phyloP scores from a whole-genome alignment of 2,329 filamentous ascomycete species.

The Venturia oleaginea region DNA sequence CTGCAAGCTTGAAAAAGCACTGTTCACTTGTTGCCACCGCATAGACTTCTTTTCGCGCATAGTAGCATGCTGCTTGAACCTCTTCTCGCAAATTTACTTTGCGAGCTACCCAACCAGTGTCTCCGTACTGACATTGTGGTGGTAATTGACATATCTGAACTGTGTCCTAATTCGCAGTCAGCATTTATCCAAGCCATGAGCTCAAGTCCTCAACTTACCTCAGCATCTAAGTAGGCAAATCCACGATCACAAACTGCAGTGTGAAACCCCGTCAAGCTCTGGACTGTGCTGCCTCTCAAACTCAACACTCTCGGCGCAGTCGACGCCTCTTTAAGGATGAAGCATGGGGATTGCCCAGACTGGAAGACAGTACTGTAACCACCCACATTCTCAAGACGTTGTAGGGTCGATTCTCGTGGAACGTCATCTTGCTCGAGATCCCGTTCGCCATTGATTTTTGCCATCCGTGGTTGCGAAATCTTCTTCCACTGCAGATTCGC shows the following conservation, averaged over 20 bases:
- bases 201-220: constrained; percentile 25
- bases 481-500: constrained; percentile 67
- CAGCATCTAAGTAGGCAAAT: constrained; percentile 69
- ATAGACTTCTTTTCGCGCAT: constrained; percentile 65
- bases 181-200: constrained; percentile 17
- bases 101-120: constrained; percentile 65
- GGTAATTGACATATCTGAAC: constrained; percentile 64
- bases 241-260: constrained; percentile 69
- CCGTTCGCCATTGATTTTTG: constrained; percentile 44
- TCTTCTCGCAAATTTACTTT: constrained; percentile 64
- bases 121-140: constrained; percentile 55
- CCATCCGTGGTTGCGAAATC: constrained; percentile 57
- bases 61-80: constrained; percentile 65
- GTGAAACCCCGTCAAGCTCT: constrained; percentile 67
- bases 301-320: constrained; percentile 67
- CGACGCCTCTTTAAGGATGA: constrained; percentile 74
- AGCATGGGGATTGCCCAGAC: constrained; percentile 67
- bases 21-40: constrained; percentile 60
- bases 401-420: constrained; percentile 36
- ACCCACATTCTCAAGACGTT: constrained; percentile 54
- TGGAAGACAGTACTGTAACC: constrained; percentile 78
- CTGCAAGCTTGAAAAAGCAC: constrained; percentile 72
- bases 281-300: constrained; percentile 58
- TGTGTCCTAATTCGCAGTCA: constrained; percentile 42
- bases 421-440: constrained; percentile 42